phyloP scores from a whole-genome alignment of 164 flowering plant species.

The Stephania cephalantha region DNA sequence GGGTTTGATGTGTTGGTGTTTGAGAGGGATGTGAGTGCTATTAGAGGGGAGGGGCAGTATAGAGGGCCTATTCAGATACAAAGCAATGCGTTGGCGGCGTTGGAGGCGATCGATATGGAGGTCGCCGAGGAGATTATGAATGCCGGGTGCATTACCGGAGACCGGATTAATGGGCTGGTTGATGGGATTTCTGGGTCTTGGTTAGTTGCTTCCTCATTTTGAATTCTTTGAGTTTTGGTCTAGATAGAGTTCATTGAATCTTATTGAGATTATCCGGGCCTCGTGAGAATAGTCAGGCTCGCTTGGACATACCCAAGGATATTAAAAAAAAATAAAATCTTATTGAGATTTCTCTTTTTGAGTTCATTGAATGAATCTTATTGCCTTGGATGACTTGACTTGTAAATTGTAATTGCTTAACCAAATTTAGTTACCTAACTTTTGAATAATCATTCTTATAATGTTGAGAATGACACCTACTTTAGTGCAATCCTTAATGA shows the following conservation, averaged over 20 bases:
- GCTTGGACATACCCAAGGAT: too few species aligned
- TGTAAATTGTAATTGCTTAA: too few species aligned
- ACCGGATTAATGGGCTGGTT: slow-evolving; percentile 87
- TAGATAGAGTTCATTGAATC: neutral
- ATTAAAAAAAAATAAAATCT: too few species aligned
- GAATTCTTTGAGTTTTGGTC: neutral
- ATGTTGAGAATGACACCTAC: too few species aligned
- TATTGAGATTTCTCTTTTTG: neutral
- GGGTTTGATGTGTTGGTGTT: slow-evolving; percentile 93
- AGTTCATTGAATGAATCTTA: neutral
- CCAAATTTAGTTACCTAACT: too few species aligned
- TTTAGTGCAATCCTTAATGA: too few species aligned
- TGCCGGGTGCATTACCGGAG: slow-evolving; percentile 87
- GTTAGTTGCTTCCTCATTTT: slow-evolving; percentile 22
- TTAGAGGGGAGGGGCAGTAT: slow-evolving; percentile 95
- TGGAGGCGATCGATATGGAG: slow-evolving; percentile 90
- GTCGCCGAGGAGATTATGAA: slow-evolving; percentile 88
- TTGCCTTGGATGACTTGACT: too few species aligned
- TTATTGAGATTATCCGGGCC: too few species aligned
- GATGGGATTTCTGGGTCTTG: slow-evolving; percentile 95
- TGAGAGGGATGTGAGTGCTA: slow-evolving; percentile 90
- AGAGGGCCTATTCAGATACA: slow-evolving; percentile 98
- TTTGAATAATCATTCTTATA: too few species aligned
- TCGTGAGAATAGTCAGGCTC: too few species aligned
- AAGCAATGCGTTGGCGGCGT: slow-evolving; percentile 91